Evolutionary conservation across 202 grass and related monocot species (phyloP), one percentile per base, ranked within the genome.

Genomic region (Cymbopogon flexuosus): DNA sequence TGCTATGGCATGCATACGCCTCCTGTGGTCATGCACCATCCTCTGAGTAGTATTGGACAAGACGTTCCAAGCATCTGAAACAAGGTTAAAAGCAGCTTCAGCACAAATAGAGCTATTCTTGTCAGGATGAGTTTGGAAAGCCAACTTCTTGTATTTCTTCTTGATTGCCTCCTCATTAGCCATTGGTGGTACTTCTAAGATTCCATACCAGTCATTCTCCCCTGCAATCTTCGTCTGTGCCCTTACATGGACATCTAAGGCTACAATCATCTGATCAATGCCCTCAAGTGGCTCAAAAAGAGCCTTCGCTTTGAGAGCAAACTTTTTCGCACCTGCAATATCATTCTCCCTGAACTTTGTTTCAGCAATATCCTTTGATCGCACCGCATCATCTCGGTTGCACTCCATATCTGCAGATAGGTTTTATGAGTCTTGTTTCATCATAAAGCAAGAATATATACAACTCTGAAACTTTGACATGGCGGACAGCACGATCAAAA

Each of bases 111-210:
- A 88, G 24, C 46, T 82, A 27, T 93, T 93, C 71, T 93, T 93
- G 72, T 93, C 88, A 59, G 91, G 88, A 75, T 93, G 91, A 82
- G 72, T 87, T 85, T 87, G 88, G 19, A 93, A 79, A 47, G 84
- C 88, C 73, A 91, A 82, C 64, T 86, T 93, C 83, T 74, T 93
- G 78, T 91, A 91, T 23, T 87, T 81, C 82, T 79, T 93, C 77
- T 71, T 91, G 80, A 93, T 79, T 56, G 69, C 60, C 14, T 87
- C 91, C 14, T 86, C 83, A 22, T 90, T 86, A 45, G 77, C 88
- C 10, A 10, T 79, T 27, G 62, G 42, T 75, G 84, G 69, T 34
- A 89, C 42, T 62, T 81, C 84, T 24, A 93, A 42, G 24, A 87
- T 86, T 9, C 63, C 77, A 82, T 93, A 93, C 91, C 84, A 91